These are phyloP conservation scores for Esteya vermicola DNA, from an alignment of 2,329 filamentous ascomycete species.

Conservation along the genomic window DNA sequence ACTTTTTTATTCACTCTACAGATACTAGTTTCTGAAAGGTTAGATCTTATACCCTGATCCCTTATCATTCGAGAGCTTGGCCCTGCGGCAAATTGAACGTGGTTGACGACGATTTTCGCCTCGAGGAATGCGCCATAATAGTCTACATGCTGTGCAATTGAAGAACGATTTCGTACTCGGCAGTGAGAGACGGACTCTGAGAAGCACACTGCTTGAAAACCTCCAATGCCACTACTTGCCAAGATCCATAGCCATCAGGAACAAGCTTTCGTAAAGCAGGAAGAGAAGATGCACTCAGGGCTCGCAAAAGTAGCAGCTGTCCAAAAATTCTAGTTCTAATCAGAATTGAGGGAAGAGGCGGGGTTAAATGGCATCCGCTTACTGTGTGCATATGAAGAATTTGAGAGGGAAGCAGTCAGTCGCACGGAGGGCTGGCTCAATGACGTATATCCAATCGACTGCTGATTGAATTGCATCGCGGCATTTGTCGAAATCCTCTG, in stretches of 20 bases:
- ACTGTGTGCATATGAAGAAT: constrained; percentile 11
- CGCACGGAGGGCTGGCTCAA: constrained; percentile 4
- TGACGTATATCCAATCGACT: constrained; percentile 8
- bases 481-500: constrained; percentile 10
- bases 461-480: constrained; percentile 7
- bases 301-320: constrained; percentile 9
- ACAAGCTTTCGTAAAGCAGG: constrained; percentile 5
- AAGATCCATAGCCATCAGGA: constrained; percentile 4
- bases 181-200: constrained; percentile 7
- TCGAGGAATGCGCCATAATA: too few species aligned
- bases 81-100: too few species aligned
- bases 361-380: background rate
- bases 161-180: background rate
- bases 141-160: too few species aligned
- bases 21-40: too few species aligned
- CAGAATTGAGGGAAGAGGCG: background rate
- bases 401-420: constrained; percentile 9
- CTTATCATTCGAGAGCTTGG: too few species aligned
- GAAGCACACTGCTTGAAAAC: constrained; percentile 7
- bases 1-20: too few species aligned
- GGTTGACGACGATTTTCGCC: too few species aligned
- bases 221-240: constrained; percentile 6
- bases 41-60: too few species aligned
- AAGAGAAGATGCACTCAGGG: constrained; percentile 3
- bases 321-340: constrained; percentile 6